These are phyloP conservation scores for Stentor coeruleus DNA, from an alignment of 73 alveolate genomes.

Conservation along the genomic window DNA sequence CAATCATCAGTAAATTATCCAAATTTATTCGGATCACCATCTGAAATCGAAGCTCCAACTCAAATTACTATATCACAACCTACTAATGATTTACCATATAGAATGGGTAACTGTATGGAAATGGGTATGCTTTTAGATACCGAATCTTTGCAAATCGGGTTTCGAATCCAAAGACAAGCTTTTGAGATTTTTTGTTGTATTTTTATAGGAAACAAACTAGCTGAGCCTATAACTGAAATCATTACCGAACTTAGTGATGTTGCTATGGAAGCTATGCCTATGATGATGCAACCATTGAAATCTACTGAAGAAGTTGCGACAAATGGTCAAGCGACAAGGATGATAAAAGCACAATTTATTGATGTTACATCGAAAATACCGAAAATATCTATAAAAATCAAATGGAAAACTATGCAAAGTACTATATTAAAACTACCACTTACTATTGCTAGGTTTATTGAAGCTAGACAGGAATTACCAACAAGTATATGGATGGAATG, in stretches of 20 bases:
- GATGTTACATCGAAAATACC: background rate
- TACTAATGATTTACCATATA: background rate
- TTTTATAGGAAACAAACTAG: background rate
- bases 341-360: background rate
- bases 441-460: slow-evolving; percentile 12
- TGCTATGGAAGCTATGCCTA: background rate
- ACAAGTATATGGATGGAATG: background rate
- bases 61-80: background rate
- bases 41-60: background rate
- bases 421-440: background rate
- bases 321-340: background rate
- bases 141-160: background rate
- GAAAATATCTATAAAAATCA: background rate
- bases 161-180: background rate
- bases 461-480: background rate
- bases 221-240: slow-evolving; percentile 2
- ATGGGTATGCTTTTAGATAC: background rate
- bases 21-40: no score
- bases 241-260: background rate
- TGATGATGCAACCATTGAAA: background rate
- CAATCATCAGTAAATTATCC: no score
- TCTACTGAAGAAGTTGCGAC: background rate
- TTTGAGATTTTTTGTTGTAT: background rate
- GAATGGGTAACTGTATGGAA: slow-evolving; percentile 22
- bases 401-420: background rate